Base-by-base conservation (phyloP, 116 monocot species). In the Phalaenopsis hybrid region DNA sequence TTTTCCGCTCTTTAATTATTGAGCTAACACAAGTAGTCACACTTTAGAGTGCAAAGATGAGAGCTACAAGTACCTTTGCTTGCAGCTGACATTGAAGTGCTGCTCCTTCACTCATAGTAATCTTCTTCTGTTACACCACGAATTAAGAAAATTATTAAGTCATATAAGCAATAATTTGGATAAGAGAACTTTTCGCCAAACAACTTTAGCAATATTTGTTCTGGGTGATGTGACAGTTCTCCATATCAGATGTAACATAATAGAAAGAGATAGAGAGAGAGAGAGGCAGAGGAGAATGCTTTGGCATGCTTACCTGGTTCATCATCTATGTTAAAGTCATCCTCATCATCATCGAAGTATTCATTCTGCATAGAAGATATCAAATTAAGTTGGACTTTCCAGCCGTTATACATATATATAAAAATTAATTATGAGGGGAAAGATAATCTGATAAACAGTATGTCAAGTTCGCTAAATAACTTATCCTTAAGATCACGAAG, bases 271-370 rank as follows among this genome's bases (percentile, higher is more conserved):
- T 1, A 41, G 41, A 41, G 41, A 37, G 37, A 37, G 37, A 37
- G 37, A 37, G 37, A 70, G 1, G 10, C 15, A 70, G 34, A 73
- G 13, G 16, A 41, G 41, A 1, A 43, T 73, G 37, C 73, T 48
- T 75, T 46, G 46, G 34, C 4, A 84, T 57, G 67, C 76, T 81
- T 82, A 90, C 90, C 80, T 43, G 25, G 81, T 57, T 77, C 86
- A 45, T 88, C 88, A 65, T 88, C 90, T 79, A 84, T 82, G 74
- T 88, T 90, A 45, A 84, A 77, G 74, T 90, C 90, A 68, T 90
- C 90, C 13, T 90, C 90, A 61, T 90, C 88, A 57, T 90, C 90
- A 81, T 90, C 88, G 81, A 90, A 88, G 68, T 88, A 85, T 12
- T 84, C 80, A 61, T 90, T 90, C 90, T 90, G 84, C n/a, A 87